Conservation (phyloP, 257 asterid genomes). For the Ophiorrhiza pumila region DNA sequence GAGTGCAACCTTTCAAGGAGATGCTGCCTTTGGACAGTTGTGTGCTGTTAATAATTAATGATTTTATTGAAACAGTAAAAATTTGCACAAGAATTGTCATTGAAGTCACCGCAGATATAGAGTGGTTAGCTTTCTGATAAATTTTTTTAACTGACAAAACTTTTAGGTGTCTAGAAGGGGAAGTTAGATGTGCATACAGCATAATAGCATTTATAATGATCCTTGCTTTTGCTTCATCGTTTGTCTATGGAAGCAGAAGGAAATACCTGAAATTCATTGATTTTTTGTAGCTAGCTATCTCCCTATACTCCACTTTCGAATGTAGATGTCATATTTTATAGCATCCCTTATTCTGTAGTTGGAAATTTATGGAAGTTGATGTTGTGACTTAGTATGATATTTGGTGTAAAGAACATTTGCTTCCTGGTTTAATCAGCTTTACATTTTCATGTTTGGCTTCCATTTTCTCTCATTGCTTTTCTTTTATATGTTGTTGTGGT, state of each 20-base stretch:
- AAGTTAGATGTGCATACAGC: background rate
- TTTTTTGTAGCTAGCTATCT: background rate
- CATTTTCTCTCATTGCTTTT: background rate
- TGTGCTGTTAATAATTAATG: background rate
- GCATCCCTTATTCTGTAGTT: background rate
- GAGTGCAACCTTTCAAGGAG: background rate
- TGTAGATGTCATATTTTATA: background rate
- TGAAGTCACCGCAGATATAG: background rate
- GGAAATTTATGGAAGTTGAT: background rate
- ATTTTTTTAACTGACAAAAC: background rate
- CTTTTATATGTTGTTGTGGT: background rate
- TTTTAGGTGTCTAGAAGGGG: background rate
- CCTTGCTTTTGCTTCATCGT: background rate
- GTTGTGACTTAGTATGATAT: background rate
- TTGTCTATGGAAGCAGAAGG: background rate
- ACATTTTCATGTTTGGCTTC: background rate
- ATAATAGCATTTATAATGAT: background rate
- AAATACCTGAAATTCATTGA: background rate
- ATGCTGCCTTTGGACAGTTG: background rate
- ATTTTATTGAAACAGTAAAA: background rate
- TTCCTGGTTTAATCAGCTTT: background rate
- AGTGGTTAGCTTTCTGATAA: background rate
- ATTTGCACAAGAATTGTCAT: background rate
- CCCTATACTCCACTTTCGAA: background rate
- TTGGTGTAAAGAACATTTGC: background rate